These are phyloP conservation scores for Ophiorrhiza pumila DNA, from an alignment of 257 asterid species.

Conservation along the genomic window DNA sequence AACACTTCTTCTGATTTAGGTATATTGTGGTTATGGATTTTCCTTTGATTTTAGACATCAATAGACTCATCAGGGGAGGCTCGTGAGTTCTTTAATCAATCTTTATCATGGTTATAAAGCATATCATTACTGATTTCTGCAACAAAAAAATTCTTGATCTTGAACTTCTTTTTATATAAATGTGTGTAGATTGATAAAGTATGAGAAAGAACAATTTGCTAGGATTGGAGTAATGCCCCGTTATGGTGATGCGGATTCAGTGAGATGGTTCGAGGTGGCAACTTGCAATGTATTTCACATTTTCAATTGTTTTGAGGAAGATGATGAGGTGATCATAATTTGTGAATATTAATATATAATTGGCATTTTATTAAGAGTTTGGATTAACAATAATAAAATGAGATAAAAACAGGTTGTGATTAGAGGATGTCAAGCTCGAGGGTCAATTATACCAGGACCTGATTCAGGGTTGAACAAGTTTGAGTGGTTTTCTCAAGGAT, in stretches of 20 bases:
- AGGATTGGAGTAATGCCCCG: slow-evolving; percentile 76
- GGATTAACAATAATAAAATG: too few relatives aligned
- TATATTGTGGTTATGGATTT: slow-evolving; percentile 61
- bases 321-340: slow-evolving; percentile 36
- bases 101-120: background rate
- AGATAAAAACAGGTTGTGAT: slow-evolving; percentile 47
- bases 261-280: slow-evolving; percentile 58
- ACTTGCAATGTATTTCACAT: slow-evolving; percentile 49
- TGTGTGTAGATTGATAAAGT: slow-evolving; percentile 39
- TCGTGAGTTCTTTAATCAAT: slow-evolving; percentile 38
- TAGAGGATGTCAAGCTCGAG: slow-evolving; percentile 42
- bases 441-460: slow-evolving; percentile 57
- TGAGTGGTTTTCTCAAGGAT: slow-evolving; percentile 48
- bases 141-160: background rate
- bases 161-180: background rate
- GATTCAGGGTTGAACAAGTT: slow-evolving; percentile 40
- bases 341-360: background rate
- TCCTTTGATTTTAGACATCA: slow-evolving; percentile 49
- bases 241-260: slow-evolving; percentile 53
- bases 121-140: background rate
- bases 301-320: slow-evolving; percentile 55
- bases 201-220: slow-evolving; percentile 40
- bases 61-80: slow-evolving; percentile 52
- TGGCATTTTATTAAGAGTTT: too few relatives aligned
- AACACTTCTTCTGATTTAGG: slow-evolving; percentile 19